Percentiles rank a stretch among this genome's conserved stretches.
Conservation (phyloP, 176 grass and related monocot genomes). For the Lolium rigidum region DNA sequence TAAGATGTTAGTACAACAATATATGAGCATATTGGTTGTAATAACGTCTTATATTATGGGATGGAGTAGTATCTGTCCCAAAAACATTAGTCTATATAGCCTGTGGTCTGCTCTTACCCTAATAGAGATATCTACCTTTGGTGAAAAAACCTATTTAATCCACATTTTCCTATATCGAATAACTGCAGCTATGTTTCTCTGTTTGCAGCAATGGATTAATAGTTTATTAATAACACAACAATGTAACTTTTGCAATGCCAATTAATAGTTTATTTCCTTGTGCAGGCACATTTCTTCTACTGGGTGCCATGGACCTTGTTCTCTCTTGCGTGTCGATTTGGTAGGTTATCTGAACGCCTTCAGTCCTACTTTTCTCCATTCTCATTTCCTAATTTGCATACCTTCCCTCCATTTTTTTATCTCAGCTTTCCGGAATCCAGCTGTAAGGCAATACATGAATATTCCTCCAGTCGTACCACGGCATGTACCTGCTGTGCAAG, state of each 20-base stretch:
- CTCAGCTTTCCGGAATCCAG: slow-evolving; percentile 57
- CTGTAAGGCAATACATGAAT: slow-evolving; percentile 51
- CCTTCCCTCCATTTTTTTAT: slow-evolving; percentile 2
- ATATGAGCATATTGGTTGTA: too few relatives aligned
- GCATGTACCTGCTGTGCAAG: slow-evolving; percentile 12
- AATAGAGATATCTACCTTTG: background rate
- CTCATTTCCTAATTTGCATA: slow-evolving; percentile 7
- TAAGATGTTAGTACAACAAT: too few relatives aligned
- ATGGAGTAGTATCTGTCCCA: background rate
- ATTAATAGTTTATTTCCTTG: slow-evolving; percentile 27
- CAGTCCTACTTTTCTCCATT: background rate
- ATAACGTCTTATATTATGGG: too few relatives aligned
- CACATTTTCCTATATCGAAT: background rate
- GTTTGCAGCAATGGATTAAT: background rate
- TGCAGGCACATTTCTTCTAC: slow-evolving; percentile 90
- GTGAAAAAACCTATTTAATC: background rate
- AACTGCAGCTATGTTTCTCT: background rate
- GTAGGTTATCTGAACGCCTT: slow-evolving; percentile 47
- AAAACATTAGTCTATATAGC: background rate
- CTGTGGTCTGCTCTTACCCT: background rate
- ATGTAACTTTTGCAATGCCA: background rate
- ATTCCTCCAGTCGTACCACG: slow-evolving; percentile 58
- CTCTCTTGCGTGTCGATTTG: slow-evolving; percentile 56
- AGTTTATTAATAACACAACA: background rate
- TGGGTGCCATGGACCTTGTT: slow-evolving; percentile 87